phyloP scores from a whole-genome alignment of 257 asterid genomes.

The Solanum commersonii region DNA sequence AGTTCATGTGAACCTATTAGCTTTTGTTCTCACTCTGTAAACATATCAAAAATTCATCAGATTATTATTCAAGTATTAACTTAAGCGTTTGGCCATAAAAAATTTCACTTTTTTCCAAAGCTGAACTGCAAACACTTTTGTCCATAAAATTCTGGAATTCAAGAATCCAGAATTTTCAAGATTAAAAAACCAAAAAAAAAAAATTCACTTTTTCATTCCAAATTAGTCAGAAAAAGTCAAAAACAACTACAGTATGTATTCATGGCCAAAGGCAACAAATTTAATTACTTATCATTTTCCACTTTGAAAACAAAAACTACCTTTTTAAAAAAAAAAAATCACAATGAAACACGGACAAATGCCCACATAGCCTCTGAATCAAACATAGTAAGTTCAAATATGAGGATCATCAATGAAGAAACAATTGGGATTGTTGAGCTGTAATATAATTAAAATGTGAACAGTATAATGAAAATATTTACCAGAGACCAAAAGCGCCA shows the following conservation, averaged over 20 bases:
- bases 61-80: too few relatives aligned
- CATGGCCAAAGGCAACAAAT: not conserved
- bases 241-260: not conserved
- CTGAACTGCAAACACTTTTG: not conserved
- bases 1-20: not conserved
- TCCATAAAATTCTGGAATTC: not conserved
- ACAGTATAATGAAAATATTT: not conserved
- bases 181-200: too few relatives aligned
- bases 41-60: not conserved
- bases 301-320: not conserved
- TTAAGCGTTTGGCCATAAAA: not conserved
- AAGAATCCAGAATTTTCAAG: not conserved
- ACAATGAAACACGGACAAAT: not conserved
- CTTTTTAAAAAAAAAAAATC: too few relatives aligned
- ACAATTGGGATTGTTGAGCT: not conserved
- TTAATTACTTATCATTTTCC: not conserved
- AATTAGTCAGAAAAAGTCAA: too few relatives aligned
- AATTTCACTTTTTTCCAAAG: not conserved
- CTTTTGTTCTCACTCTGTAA: not conserved
- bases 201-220: not conserved
- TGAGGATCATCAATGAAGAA: not conserved
- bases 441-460: not conserved
- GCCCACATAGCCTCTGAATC: not conserved
- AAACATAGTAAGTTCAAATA: not conserved
- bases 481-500: slow-evolving; percentile 79